phyloP scores from a whole-genome alignment of 441 rosid species.

The Erodium texanum region DNA sequence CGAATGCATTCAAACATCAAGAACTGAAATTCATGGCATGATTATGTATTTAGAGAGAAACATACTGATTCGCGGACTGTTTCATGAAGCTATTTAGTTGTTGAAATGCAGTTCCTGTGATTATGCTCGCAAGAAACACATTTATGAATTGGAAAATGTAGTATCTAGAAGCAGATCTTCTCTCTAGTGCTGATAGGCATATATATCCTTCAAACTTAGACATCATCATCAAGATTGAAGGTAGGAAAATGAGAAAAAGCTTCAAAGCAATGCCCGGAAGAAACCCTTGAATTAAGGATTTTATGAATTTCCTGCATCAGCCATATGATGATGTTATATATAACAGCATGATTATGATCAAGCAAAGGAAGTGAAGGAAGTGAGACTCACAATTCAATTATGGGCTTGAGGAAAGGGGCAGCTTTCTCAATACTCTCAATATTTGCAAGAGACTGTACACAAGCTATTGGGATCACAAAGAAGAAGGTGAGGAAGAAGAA shows the following conservation, averaged over 20 bases:
- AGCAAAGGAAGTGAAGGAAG: constrained; percentile 11
- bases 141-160: constrained; percentile 74
- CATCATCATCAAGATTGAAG: constrained; percentile 85
- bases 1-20: not conserved
- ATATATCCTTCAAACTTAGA: constrained; percentile 84
- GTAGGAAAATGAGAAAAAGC: constrained; percentile 92
- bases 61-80: constrained; percentile 64
- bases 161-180: constrained; percentile 82
- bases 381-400: constrained; percentile 57
- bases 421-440: constrained; percentile 69
- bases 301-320: constrained; percentile 46
- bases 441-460: constrained; percentile 89
- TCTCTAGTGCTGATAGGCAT: constrained; percentile 61
- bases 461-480: constrained; percentile 84
- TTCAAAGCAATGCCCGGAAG: constrained; percentile 79
- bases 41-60: constrained; percentile 1
- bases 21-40: not conserved
- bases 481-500: constrained; percentile 91
- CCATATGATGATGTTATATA: not conserved
- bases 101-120: constrained; percentile 71
- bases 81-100: constrained; percentile 61
- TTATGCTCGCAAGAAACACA: constrained; percentile 64
- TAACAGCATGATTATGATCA: not conserved
- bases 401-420: constrained; percentile 49
- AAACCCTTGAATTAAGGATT: constrained; percentile 70